These are phyloP conservation scores for Globisporangium barbulae DNA, from an alignment of 352 stramenopile genomes.

Conservation along the genomic window DNA sequence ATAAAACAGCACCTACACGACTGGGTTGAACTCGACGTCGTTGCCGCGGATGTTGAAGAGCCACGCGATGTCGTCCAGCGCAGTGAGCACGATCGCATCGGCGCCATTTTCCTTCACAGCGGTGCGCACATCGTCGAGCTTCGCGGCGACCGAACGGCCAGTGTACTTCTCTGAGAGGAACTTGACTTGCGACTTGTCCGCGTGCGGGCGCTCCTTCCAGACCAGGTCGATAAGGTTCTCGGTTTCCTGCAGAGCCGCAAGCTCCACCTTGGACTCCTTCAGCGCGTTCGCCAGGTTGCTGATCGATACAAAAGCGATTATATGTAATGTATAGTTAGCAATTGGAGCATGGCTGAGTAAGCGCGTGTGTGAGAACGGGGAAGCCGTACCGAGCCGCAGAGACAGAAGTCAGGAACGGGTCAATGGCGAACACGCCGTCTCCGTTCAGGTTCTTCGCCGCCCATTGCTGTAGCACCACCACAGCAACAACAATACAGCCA, in stretches of 20 bases:
- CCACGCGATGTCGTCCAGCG: slow-evolving; percentile 97
- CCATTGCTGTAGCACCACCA: slow-evolving; percentile 45
- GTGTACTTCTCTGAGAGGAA: slow-evolving; percentile 93
- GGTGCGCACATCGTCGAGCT: slow-evolving; percentile 82
- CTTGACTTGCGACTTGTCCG: slow-evolving; percentile 78
- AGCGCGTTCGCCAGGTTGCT: slow-evolving; percentile 67
- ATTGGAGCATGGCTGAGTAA: background rate
- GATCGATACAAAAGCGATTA: background rate
- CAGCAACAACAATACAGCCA: slow-evolving; percentile 1
- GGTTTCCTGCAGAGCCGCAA: slow-evolving; percentile 70
- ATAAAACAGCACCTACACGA: slow-evolving; percentile 83
- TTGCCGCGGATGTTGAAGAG: slow-evolving; percentile 97
- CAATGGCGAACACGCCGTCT: slow-evolving; percentile 90
- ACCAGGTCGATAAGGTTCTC: slow-evolving; percentile 96
- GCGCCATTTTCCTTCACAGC: slow-evolving; percentile 88
- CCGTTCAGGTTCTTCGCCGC: slow-evolving; percentile 57
- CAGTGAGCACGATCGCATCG: slow-evolving; percentile 92
- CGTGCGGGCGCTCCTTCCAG: slow-evolving; percentile 84
- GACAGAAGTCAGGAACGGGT: slow-evolving; percentile 93
- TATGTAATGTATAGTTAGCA: background rate
- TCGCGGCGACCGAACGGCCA: slow-evolving; percentile 88
- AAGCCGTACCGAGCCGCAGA: slow-evolving; percentile 55
- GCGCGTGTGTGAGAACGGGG: background rate
- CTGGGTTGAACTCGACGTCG: slow-evolving; percentile 97
- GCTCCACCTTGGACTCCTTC: slow-evolving; percentile 64